Conservation (phyloP, 2,329 filamentous ascomycete genomes). For the Sporothrix pseudoabietina region DNA sequence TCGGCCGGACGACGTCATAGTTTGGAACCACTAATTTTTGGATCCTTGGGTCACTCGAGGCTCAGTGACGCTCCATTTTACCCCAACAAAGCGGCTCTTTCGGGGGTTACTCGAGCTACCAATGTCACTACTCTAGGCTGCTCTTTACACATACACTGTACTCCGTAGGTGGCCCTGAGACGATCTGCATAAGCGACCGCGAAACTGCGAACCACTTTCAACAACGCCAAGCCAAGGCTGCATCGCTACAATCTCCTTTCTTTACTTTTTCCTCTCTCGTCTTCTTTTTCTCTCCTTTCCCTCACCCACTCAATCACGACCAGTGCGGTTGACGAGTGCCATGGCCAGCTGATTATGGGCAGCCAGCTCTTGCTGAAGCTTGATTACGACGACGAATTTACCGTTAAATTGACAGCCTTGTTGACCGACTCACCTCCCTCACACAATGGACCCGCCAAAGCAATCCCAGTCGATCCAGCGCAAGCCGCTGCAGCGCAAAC, state of each 20-base stretch:
- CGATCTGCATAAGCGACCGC: conserved; percentile 9
- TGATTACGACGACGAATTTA: not conserved
- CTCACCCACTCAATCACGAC: not conserved
- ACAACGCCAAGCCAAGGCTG: not conserved
- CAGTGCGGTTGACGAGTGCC: not conserved
- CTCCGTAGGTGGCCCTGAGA: not conserved
- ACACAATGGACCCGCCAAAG: not conserved
- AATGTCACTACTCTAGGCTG: not conserved
- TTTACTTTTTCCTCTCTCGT: not conserved
- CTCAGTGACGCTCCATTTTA: not conserved
- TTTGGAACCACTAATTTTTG: not conserved
- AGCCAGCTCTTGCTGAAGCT: not conserved
- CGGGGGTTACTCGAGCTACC: not conserved
- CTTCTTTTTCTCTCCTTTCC: not conserved
- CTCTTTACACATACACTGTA: not conserved
- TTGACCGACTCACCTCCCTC: not conserved
- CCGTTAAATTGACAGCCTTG: not conserved
- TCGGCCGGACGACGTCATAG: conserved; percentile 17
- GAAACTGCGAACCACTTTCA: too few relatives aligned
- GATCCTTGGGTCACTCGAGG: not conserved
- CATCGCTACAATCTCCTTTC: not conserved
- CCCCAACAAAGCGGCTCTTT: conserved; percentile 8
- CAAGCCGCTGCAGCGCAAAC: conserved; percentile 22
- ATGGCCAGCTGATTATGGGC: not conserved
- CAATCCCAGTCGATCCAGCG: conserved; percentile 19